Conservation (phyloP, 140 eudicot genomes). For the Cichorium intybus region DNA sequence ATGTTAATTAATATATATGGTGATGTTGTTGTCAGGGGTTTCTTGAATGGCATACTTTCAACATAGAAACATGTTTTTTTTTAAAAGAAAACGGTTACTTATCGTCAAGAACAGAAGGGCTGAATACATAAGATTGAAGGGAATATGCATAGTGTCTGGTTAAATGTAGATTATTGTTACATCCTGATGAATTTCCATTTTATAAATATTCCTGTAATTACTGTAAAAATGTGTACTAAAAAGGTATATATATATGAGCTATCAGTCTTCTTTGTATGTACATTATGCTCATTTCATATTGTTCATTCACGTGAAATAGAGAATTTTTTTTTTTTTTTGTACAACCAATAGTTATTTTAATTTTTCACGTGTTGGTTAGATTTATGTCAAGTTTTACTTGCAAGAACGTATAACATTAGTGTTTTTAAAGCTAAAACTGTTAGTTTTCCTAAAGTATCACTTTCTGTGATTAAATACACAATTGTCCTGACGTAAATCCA, state of each 20-base stretch:
- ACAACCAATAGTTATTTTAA: too few species aligned
- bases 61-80: conserved; percentile 12
- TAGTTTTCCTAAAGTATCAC: too few species aligned
- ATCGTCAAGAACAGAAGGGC: not conserved
- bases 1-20: conserved; percentile 11
- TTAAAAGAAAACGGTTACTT: conserved; percentile 10
- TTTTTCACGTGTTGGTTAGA: not conserved
- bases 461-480: too few species aligned
- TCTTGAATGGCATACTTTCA: conserved; percentile 53
- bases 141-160: conserved; percentile 4
- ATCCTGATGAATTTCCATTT: conserved; percentile 7
- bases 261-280: conserved; percentile 14
- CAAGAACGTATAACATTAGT: too few species aligned
- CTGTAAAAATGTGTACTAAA: not conserved
- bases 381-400: too few species aligned
- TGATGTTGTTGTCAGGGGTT: conserved; percentile 51
- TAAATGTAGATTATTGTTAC: conserved; percentile 24
- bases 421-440: too few species aligned
- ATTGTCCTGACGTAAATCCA: too few species aligned
- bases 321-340: not conserved
- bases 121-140: conserved; percentile 12
- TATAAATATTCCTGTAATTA: not conserved
- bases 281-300: conserved; percentile 9
- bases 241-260: conserved; percentile 22
- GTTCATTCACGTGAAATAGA: conserved; percentile 2